Evolutionary conservation across 208 protist species (phyloP).

Genomic region (Tritrichomonas foetus): DNA sequence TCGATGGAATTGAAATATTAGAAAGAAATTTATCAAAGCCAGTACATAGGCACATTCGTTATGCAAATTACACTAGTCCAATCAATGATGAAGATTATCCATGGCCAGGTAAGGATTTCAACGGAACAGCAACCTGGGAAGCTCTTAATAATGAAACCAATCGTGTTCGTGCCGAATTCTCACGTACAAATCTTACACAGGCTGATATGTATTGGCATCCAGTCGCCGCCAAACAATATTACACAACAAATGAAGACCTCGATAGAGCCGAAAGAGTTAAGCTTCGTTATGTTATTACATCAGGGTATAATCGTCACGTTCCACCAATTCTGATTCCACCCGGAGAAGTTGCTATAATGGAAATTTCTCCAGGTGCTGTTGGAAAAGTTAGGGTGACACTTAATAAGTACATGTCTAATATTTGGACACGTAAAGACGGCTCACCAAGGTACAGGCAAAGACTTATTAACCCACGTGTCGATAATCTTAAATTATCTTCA

Average conservation of each 20-base stretch:
- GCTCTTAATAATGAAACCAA: neutral
- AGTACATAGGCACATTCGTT: neutral
- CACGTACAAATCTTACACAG: neutral
- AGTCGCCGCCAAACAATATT: neutral
- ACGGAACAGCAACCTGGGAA: neutral
- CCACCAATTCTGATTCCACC: neutral
- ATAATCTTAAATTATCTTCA: neutral
- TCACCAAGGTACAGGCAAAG: too few species aligned
- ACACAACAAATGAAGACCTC: neutral
- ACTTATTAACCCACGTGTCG: too few species aligned
- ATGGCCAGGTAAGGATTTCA: neutral
- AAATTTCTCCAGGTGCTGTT: neutral
- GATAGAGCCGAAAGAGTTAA: neutral
- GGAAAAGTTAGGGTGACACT: neutral
- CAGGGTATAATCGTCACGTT: neutral
- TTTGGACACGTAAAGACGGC: neutral
- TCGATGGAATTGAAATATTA: neutral
- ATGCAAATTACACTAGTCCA: neutral
- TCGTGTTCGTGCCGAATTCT: neutral
- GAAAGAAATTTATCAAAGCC: neutral
- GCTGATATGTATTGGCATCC: neutral
- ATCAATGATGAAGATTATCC: neutral
- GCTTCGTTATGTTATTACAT: neutral
- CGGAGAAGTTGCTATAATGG: neutral
- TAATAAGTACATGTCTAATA: neutral